Base-by-base conservation (phyloP, 306 rosid species). In the Inga oerstediana region DNA sequence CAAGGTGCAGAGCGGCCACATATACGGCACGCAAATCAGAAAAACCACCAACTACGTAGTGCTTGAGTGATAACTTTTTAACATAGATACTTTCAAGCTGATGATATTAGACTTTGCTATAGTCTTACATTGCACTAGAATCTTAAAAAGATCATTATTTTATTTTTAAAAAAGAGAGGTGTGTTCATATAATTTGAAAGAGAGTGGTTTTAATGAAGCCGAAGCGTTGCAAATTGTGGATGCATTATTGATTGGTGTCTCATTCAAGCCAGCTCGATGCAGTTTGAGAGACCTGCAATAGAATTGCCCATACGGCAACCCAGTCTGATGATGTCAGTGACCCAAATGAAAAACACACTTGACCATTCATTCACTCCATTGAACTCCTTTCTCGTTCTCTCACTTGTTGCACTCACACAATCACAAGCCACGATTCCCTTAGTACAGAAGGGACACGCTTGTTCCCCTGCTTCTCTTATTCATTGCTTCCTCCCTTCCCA, bases 1-100 rank as follows among this genome's bases (percentile, higher is more conserved):
- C 96, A 77, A 83, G 81, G 24, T 74, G 89, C 14, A 83, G 96
- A 20, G 89, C 90, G 46, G 84, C 88, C 4, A 82, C 37, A 48
- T 93, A 91, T 62, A 39, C 43, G 90, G 19, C 54, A 52, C n/a
- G 59, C 59, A 15, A 17, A 3, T 5, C 59, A 19, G 59, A 17
- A 52, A 52, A 52, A 14, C 9, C 22, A 52, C 6, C 7, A 52
- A 17, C 59, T 17, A 16, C 59, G 59, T 15, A 45, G 48, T 45
- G 52, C 52, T 48, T 16, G 5, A 13, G 52, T 3, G 17, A 48
- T 48, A 27, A 27, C 30, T 27, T 27, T 27, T 27, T 27, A 27
- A 13, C 14, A 12, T 48, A 48, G 12, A 48, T 48, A 48, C 3
- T 48, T 46, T 48, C 3, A 48, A 48, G 1, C 52, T 3, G 14